Base-by-base conservation (phyloP, 768 basidiomycete species). In the Xerocomellus chrysenteron region DNA sequence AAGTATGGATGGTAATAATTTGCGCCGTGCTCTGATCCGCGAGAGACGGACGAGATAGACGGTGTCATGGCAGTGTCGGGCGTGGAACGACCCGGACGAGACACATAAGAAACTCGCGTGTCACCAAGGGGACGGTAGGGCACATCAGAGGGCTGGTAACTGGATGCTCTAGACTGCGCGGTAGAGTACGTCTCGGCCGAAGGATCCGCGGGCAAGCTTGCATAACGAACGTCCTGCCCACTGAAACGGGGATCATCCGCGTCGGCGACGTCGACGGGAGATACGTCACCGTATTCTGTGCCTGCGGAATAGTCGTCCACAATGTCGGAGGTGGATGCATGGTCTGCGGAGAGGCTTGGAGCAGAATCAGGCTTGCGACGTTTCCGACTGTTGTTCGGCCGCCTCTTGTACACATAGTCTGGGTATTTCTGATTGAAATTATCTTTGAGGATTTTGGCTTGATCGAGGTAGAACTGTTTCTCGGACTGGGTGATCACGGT, bases 381-480 rank as follows among this genome's bases (percentile, higher is more conserved):
- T 66, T 84, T 88, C 64, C 92, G 84, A 53, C 88, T 88, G 69
- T 94, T 92, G 75, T 94, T 94, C 28, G 92, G 92, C 49, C 92
- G 81, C 50, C 92, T 84, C 65, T 86, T 83, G 76, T 94, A 94
- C 44, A 94, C 90, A 63, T 94, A 94, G 79, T 92, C 90, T 16
- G 92, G 92, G 72, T 92, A 93, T 67, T 85, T 88, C 24, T 80
- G 74, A 71, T 93, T 93, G 78, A 94, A 94, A 52, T 76, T 85
- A 61, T 94, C 92, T 71, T 94, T 94, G 52, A 94, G 75, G 58
- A 84, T 81, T 72, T 92, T 92, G 11, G 92, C 92, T 69, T 90
- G 88, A 67, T 92, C 87, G 55, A 90, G 85, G 69, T 92, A 94
- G 71, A 90, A 92, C 66, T 91, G 88, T 70, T 94, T 94, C 43